These are phyloP conservation scores for Cutaneotrichosporon mucoides DNA, from an alignment of 1,284 basidiomycete species.

Conservation along the genomic window DNA sequence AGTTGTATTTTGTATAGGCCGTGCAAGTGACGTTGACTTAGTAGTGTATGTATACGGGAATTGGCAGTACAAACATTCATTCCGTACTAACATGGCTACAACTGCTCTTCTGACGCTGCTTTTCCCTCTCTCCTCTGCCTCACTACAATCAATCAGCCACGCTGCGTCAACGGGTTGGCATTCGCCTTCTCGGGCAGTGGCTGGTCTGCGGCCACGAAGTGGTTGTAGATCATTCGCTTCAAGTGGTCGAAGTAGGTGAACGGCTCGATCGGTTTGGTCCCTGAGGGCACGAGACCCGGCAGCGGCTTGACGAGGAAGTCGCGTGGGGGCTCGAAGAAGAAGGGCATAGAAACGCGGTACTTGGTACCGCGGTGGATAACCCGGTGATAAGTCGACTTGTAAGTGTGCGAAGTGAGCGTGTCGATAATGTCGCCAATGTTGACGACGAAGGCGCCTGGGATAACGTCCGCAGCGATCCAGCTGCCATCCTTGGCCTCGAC, in stretches of 20 bases:
- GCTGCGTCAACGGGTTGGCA: background rate
- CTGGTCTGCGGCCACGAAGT: background rate
- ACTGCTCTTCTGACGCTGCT: no score
- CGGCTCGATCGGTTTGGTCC: background rate
- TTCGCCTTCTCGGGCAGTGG: background rate
- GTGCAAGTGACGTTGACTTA: background rate
- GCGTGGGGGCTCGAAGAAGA: constrained; percentile 36
- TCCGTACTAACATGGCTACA: no score
- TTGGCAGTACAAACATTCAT: no score
- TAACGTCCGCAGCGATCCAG: constrained; percentile 71
- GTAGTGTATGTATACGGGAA: background rate
- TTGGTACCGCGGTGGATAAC: constrained; percentile 31
- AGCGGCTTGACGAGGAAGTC: constrained; percentile 5
- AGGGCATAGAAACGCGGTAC: constrained; percentile 32
- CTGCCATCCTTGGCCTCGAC: constrained; percentile 50
- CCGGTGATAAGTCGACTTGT: constrained; percentile 33
- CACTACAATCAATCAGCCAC: background rate
- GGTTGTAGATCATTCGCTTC: constrained; percentile 3
- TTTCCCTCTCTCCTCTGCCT: no score
- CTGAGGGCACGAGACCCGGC: background rate
- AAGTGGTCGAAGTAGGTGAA: constrained; percentile 2
- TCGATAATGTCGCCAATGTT: constrained; percentile 60
- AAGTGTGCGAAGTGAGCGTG: constrained; percentile 32
- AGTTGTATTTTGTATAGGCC: background rate
- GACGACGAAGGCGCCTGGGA: constrained; percentile 66